A percentile compares a stretch with the other conserved stretches of the same genome.
Evolutionary conservation across 2,329 filamentous ascomycete genomes (phyloP).

Genomic region (Epicoccum nigrum): DNA sequence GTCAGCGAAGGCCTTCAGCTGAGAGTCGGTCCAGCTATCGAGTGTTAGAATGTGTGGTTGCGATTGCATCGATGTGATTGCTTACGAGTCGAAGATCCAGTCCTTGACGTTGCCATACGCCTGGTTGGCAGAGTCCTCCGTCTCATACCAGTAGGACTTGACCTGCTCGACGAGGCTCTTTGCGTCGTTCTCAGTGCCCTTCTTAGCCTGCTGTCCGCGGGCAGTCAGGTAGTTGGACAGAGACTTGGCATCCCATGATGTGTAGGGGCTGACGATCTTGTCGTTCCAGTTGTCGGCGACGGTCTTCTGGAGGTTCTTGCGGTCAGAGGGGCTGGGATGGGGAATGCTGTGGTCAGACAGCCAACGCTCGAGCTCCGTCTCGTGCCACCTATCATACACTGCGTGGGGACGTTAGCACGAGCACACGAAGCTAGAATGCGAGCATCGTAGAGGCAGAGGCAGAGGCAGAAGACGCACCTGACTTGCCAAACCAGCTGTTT

Average conservation of each 20-base stretch:
- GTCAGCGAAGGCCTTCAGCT: conserved; percentile 92
- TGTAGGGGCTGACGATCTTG: conserved; percentile 76
- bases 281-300: conserved; percentile 88
- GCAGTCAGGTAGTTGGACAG: conserved; percentile 70
- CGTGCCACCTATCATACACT: conserved; percentile 99
- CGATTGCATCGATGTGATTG: not conserved
- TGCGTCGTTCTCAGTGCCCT: conserved; percentile 69
- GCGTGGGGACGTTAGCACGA: conserved; percentile 32
- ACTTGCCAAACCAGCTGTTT: conserved; percentile 84
- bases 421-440: not conserved
- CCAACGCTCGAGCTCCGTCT: conserved; percentile 97
- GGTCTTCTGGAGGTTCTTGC: conserved; percentile 91
- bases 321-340: conserved; percentile 87
- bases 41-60: conserved; percentile 44
- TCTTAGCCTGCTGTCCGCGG: conserved; percentile 73
- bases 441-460: conserved; percentile 13
- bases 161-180: conserved; percentile 73
- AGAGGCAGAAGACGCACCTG: conserved; percentile 69
- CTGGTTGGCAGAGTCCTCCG: conserved; percentile 75
- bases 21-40: conserved; percentile 84
- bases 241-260: conserved; percentile 74
- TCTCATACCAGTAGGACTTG: conserved; percentile 77
- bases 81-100: conserved; percentile 86
- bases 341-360: conserved; percentile 90
- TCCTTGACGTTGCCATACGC: conserved; percentile 77